These are phyloP conservation scores for Termitomyces sp. DNA, from an alignment of 768 basidiomycete genomes.

Conservation along the genomic window DNA sequence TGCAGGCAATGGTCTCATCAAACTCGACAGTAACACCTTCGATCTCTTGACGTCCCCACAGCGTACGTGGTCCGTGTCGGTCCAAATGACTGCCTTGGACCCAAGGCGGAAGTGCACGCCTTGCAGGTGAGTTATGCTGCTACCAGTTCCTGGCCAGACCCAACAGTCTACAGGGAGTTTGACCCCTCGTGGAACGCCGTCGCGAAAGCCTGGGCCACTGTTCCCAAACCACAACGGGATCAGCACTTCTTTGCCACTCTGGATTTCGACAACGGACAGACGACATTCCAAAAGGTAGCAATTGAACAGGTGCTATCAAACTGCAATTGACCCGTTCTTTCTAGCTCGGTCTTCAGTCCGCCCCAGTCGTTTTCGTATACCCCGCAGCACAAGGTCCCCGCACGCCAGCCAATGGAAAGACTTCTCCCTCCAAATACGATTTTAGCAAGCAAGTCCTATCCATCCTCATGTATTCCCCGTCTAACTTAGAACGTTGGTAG, in stretches of 20 bases:
- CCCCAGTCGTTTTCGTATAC: conserved; percentile 79
- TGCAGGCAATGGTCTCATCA: conserved; percentile 73
- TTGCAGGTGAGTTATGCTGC: conserved; percentile 65
- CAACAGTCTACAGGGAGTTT: conserved; percentile 56
- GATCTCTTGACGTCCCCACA: conserved; percentile 70
- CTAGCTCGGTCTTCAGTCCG: conserved; percentile 77
- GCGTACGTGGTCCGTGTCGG: conserved; percentile 82
- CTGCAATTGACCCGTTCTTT: conserved; percentile 1
- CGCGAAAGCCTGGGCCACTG: conserved; percentile 75
- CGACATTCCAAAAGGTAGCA: conserved; percentile 74
- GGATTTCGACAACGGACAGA: conserved; percentile 77
- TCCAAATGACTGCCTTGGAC: conserved; percentile 87
- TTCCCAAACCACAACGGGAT: conserved; percentile 55
- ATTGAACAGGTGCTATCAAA: background rate
- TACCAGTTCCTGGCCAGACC: background rate
- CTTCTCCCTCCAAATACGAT: conserved; percentile 63
- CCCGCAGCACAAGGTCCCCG: conserved; percentile 69
- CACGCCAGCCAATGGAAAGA: conserved; percentile 48
- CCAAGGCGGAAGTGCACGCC: conserved; percentile 80
- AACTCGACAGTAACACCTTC: conserved; percentile 68
- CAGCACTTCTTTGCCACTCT: conserved; percentile 89
- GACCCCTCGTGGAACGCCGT: conserved; percentile 78
- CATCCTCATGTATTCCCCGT: background rate
- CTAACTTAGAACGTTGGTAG: conserved; percentile 31
- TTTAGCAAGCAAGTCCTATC: conserved; percentile 54